A percentile compares a stretch with the other conserved stretches of the same genome.
Conservation (phyloP, 192 early-diverging fungal genomes). For the Mortierella alpina region DNA sequence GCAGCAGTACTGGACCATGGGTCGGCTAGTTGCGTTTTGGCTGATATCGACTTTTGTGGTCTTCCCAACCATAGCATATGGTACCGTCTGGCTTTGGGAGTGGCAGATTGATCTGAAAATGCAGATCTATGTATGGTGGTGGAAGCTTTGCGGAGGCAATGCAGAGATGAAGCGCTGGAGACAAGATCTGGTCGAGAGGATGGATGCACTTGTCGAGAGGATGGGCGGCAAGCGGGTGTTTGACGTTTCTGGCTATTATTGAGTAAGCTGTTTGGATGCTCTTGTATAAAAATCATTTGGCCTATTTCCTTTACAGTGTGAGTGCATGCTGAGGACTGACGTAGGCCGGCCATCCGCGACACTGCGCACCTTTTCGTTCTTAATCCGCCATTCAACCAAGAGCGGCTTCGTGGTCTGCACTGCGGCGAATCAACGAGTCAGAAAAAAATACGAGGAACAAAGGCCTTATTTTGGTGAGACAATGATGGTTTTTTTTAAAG, state of each 20-base stretch:
- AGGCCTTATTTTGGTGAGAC: too few relatives aligned
- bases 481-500: too few relatives aligned
- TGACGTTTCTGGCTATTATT: constrained; percentile 31
- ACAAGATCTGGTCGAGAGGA: constrained; percentile 19
- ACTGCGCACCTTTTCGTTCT: too few relatives aligned
- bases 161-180: constrained; percentile 50
- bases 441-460: too few relatives aligned
- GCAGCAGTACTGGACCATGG: constrained; percentile 19
- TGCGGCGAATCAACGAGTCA: too few relatives aligned
- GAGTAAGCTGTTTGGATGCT: not conserved
- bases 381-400: too few relatives aligned
- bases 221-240: constrained; percentile 37
- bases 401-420: too few relatives aligned
- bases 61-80: constrained; percentile 31
- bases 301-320: too few relatives aligned
- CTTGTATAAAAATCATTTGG: too few relatives aligned
- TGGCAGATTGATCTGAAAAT: constrained; percentile 52
- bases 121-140: constrained; percentile 51
- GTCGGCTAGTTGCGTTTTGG: constrained; percentile 32
- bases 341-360: too few relatives aligned
- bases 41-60: constrained; percentile 21
- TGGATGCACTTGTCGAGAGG: constrained; percentile 21
- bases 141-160: constrained; percentile 45
- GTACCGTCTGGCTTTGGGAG: constrained; percentile 49
- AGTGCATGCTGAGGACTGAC: not conserved